phyloP scores from a whole-genome alignment of 176 grass and related monocot species.

The Sorghum bicolor region DNA sequence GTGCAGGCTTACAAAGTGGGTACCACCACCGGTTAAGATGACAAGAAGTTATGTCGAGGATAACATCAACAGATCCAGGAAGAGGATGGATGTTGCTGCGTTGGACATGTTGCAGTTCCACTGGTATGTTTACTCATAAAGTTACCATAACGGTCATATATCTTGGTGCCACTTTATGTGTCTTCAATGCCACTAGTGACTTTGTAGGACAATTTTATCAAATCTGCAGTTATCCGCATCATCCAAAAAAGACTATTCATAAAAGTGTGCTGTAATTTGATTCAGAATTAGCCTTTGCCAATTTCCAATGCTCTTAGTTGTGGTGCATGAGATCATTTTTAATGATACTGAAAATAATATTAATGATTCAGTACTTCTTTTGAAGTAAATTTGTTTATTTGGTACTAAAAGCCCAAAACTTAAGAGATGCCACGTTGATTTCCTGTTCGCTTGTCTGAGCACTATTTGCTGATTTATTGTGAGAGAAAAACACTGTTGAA shows the following conservation, averaged over 20 bases:
- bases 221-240: background rate
- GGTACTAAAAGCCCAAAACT: background rate
- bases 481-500: too few species aligned
- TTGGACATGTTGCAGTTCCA: conserved; percentile 98
- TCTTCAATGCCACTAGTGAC: background rate
- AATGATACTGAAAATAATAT: background rate
- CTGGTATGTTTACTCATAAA: conserved; percentile 49
- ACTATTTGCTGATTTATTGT: too few species aligned
- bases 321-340: conserved; percentile 3
- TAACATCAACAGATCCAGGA: conserved; percentile 74
- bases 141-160: background rate
- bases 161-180: background rate
- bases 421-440: background rate
- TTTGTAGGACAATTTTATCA: background rate
- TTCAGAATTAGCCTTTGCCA: background rate
- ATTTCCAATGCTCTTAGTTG: background rate
- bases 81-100: conserved; percentile 85
- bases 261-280: background rate
- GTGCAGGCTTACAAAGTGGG: conserved; percentile 85
- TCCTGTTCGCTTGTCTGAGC: too few species aligned
- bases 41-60: conserved; percentile 67
- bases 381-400: background rate
- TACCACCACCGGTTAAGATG: conserved; percentile 90
- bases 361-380: background rate
- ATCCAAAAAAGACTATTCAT: background rate